Conservation (phyloP, 768 basidiomycete species). For the Butyriboletus loyo region DNA sequence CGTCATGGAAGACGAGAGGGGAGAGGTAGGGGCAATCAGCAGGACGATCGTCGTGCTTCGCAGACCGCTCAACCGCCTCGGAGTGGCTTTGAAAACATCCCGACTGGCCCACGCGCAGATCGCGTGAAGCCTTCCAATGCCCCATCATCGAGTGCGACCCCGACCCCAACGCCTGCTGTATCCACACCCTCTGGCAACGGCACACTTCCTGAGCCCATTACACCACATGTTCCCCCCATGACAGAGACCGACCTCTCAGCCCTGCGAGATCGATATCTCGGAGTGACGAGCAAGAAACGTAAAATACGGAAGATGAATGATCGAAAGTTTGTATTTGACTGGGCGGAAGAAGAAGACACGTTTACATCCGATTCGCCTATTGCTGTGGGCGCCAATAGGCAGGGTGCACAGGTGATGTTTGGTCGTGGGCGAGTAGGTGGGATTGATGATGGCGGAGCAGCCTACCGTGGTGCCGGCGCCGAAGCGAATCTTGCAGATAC, state of each 20-base stretch:
- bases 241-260: conserved; percentile 76
- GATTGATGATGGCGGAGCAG: conserved; percentile 73
- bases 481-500: conserved; percentile 71
- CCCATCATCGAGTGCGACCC: conserved; percentile 36
- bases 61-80: conserved; percentile 35
- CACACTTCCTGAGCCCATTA: conserved; percentile 36
- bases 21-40: conserved; percentile 35
- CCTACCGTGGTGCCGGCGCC: conserved; percentile 30
- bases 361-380: conserved; percentile 73
- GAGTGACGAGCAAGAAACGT: conserved; percentile 90
- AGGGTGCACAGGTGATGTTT: conserved; percentile 87
- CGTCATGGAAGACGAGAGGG: conserved; percentile 42
- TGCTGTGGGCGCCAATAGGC: conserved; percentile 65
- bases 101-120: conserved; percentile 82
- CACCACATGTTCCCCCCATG: conserved; percentile 59
- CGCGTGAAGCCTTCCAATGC: conserved; percentile 43
- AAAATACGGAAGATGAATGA: conserved; percentile 94
- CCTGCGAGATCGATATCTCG: conserved; percentile 91
- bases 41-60: conserved; percentile 36
- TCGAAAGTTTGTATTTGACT: conserved; percentile 98
- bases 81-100: conserved; percentile 62
- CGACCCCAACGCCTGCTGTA: conserved; percentile 55
- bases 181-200: conserved; percentile 30
- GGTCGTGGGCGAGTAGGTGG: conserved; percentile 81
- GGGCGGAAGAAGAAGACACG: conserved; percentile 97